Evolutionary conservation across 495 filamentous ascomycete species (phyloP).

Genomic region (Talaromyces thailandensis): DNA sequence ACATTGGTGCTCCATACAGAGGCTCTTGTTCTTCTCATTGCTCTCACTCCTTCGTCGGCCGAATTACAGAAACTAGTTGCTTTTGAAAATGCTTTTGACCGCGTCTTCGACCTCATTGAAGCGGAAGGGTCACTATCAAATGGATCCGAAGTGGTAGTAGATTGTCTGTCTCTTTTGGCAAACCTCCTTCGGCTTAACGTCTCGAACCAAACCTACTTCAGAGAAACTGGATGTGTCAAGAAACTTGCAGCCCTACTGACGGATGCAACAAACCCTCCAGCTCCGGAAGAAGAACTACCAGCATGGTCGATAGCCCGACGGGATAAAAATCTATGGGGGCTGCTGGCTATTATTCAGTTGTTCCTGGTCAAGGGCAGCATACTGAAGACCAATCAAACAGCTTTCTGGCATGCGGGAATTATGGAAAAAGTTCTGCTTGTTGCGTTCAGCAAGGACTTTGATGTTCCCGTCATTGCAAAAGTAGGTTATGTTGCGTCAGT

Average conservation of each 20-base stretch:
- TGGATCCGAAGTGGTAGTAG: constrained; percentile 85
- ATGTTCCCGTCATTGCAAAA: constrained; percentile 72
- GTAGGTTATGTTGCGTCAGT: constrained; percentile 32
- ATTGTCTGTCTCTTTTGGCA: constrained; percentile 86
- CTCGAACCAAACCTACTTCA: constrained; percentile 89
- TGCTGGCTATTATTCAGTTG: constrained; percentile 74
- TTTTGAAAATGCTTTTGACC: constrained; percentile 88
- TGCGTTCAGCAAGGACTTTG: constrained; percentile 70
- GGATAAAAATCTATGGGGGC: constrained; percentile 87
- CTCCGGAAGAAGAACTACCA: constrained; percentile 50
- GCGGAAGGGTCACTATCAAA: constrained; percentile 72
- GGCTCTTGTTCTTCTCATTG: constrained; percentile 58
- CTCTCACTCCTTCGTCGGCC: constrained; percentile 59
- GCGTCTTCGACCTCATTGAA: constrained; percentile 72
- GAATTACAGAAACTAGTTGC: constrained; percentile 91
- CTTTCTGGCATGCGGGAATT: constrained; percentile 78
- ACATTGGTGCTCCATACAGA: constrained; percentile 28
- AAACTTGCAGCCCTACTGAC: constrained; percentile 62
- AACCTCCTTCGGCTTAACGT: constrained; percentile 84
- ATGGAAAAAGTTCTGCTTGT: constrained; percentile 72
- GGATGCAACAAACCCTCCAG: constrained; percentile 49
- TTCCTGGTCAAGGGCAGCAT: constrained; percentile 75
- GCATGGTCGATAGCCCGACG: constrained; percentile 68
- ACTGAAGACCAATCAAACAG: constrained; percentile 76
- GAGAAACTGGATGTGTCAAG: constrained; percentile 79